A percentile compares a stretch with the other conserved stretches of the same genome.
Evolutionary conservation across 2,329 filamentous ascomycete genomes (phyloP).

Genomic region (Nannizziopsis barbatae): DNA sequence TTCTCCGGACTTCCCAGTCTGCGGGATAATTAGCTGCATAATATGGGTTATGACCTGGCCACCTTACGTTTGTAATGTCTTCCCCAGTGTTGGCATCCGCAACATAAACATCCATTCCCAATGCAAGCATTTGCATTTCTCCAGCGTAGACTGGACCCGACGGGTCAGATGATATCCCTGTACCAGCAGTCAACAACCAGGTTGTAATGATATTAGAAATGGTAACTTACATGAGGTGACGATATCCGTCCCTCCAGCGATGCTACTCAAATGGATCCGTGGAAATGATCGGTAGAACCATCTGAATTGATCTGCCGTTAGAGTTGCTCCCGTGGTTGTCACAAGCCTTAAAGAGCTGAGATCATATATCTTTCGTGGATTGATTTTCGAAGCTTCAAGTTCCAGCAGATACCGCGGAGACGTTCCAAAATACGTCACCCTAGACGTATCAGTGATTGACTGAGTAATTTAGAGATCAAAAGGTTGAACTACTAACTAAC

Average conservation of each 20-base stretch:
- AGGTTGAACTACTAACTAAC: not conserved
- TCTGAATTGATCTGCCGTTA: constrained; percentile 34
- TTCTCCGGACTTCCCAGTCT: constrained; percentile 33
- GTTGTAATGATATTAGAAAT: not conserved
- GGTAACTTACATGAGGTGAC: constrained; percentile 28
- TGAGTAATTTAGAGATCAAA: not conserved
- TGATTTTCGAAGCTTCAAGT: constrained; percentile 26
- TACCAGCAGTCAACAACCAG: not conserved
- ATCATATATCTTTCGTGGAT: constrained; percentile 31
- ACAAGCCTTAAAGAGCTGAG: constrained; percentile 33
- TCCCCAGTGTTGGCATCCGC: constrained; percentile 30
- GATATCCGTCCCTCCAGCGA: constrained; percentile 41
- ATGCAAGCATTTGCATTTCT: constrained; percentile 37
- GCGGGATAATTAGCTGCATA: not conserved
- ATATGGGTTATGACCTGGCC: not conserved
- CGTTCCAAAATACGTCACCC: constrained; percentile 35
- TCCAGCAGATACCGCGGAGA: constrained; percentile 38
- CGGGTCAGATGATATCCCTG: constrained; percentile 32
- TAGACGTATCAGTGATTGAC: not conserved
- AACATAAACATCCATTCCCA: constrained; percentile 41
- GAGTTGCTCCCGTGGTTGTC: constrained; percentile 37
- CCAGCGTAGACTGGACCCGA: constrained; percentile 35
- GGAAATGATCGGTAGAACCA: constrained; percentile 39
- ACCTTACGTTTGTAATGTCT: constrained; percentile 21
- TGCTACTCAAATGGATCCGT: constrained; percentile 31